phyloP scores from a whole-genome alignment of 805 yeast species.

The Sugiyamaella chiloensis region DNA sequence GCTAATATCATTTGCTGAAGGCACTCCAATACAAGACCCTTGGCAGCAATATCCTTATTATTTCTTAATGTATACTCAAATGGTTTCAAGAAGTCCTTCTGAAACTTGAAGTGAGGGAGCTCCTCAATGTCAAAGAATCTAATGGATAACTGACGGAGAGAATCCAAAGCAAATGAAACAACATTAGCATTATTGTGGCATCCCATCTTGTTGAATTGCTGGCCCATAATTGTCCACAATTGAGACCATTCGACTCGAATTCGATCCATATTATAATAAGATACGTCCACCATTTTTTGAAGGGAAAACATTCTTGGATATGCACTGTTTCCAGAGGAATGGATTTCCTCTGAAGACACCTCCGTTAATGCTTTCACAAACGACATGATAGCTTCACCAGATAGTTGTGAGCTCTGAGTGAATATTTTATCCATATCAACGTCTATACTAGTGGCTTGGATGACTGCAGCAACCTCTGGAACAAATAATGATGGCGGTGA shows the following conservation, averaged over 20 bases:
- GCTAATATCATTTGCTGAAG: conserved; percentile 78
- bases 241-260: conserved; percentile 96
- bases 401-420: conserved; percentile 71
- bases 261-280: conserved; percentile 96
- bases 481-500: conserved; percentile 15
- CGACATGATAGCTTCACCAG: conserved; percentile 80
- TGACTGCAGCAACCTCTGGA: conserved; percentile 33
- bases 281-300: conserved; percentile 94
- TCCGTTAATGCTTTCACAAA: conserved; percentile 85
- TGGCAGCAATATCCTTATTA: conserved; percentile 65
- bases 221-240: conserved; percentile 91
- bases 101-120: conserved; percentile 91
- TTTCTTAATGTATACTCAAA: conserved; percentile 74
- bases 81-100: conserved; percentile 88
- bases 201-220: conserved; percentile 80
- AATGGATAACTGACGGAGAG: conserved; percentile 87
- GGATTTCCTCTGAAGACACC: conserved; percentile 87
- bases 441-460: conserved; percentile 34
- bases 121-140: conserved; percentile 92
- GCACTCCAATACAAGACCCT: conserved; percentile 88
- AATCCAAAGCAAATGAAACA: conserved; percentile 88
- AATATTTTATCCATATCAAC: conserved; percentile 79
- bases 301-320: conserved; percentile 89
- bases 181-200: conserved; percentile 73
- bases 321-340: conserved; percentile 73